Percentiles rank a stretch among this genome's conserved stretches.
Conservation (phyloP, 1,139 yeast species). For the Arxiozyma heterogenica region DNA sequence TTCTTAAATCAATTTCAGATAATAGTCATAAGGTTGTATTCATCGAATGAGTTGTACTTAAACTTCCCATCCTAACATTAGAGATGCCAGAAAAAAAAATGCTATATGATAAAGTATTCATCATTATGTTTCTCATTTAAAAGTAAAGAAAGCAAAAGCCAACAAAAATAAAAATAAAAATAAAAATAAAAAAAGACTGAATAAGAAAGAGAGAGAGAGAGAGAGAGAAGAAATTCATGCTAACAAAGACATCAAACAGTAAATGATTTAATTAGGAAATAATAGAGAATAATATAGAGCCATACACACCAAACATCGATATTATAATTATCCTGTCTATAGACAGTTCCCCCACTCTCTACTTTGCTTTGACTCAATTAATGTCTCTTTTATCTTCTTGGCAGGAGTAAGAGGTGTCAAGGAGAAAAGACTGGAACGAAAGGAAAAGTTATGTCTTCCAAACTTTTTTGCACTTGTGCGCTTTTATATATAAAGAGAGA, state of each 20-base stretch:
- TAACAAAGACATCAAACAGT: background rate
- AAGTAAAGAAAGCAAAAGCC: background rate
- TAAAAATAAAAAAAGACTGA: too few species aligned
- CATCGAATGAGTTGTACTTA: conserved; percentile 32
- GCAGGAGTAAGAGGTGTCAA: too few species aligned
- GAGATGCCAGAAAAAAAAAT: conserved; percentile 31
- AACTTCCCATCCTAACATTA: conserved; percentile 31
- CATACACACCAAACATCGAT: background rate
- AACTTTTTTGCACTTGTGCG: too few species aligned
- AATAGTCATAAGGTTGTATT: conserved; percentile 21
- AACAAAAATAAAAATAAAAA: too few species aligned
- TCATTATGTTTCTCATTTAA: conserved; percentile 12
- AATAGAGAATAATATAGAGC: too few species aligned
- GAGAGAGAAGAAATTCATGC: background rate
- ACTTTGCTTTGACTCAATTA: too few species aligned
- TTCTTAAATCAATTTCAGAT: conserved; percentile 5
- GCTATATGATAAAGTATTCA: conserved; percentile 17
- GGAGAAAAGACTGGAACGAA: background rate
- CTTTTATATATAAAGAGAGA: too few species aligned
- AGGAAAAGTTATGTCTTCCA: background rate
- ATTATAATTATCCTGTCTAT: background rate
- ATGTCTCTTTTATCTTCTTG: too few species aligned
- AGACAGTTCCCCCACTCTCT: background rate
- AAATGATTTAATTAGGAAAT: background rate
- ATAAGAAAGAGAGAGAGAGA: too few species aligned